These are phyloP conservation scores for Claviceps spartinae DNA, from an alignment of 2,329 filamentous ascomycete genomes.

Conservation along the genomic window DNA sequence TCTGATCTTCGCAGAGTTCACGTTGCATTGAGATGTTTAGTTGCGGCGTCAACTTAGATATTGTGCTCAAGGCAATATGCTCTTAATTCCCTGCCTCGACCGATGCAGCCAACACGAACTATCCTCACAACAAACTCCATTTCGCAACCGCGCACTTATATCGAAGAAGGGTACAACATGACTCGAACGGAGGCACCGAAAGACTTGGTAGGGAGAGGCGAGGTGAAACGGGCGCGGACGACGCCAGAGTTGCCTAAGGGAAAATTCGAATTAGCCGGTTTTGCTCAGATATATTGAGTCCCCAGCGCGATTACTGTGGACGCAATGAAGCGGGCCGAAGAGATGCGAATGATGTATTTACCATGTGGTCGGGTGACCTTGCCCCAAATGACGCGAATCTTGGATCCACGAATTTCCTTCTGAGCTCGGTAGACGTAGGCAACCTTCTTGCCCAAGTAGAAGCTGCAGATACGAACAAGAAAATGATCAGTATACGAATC, in stretches of 20 bases:
- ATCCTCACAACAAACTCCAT: conserved; percentile 49
- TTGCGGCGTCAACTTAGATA: no score
- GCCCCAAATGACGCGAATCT: conserved; percentile 99
- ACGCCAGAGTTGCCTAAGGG: conserved; percentile 82
- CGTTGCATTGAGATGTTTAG: no score
- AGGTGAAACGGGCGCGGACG: conserved; percentile 92
- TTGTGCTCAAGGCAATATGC: conserved; percentile 30
- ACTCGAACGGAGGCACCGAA: conserved; percentile 93
- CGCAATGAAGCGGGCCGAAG: background rate
- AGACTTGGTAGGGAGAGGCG: conserved; percentile 89
- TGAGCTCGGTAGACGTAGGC: conserved; percentile 96
- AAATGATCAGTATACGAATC: conserved; percentile 13
- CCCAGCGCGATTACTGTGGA: background rate
- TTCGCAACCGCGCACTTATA: conserved; percentile 53
- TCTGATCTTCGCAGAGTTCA: no score
- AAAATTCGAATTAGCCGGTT: background rate
- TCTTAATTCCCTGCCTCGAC: conserved; percentile 42
- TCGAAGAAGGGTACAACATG: conserved; percentile 96
- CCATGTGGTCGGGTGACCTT: conserved; percentile 94
- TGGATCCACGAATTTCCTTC: conserved; percentile 90
- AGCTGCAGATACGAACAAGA: conserved; percentile 32
- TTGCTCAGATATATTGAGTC: background rate
- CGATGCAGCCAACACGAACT: conserved; percentile 48
- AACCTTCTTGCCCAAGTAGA: conserved; percentile 98
- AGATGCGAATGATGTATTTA: conserved; percentile 29